These are phyloP conservation scores for Tolypocladium ovalisporum DNA, from an alignment of 2,329 filamentous ascomycete genomes.

Conservation along the genomic window DNA sequence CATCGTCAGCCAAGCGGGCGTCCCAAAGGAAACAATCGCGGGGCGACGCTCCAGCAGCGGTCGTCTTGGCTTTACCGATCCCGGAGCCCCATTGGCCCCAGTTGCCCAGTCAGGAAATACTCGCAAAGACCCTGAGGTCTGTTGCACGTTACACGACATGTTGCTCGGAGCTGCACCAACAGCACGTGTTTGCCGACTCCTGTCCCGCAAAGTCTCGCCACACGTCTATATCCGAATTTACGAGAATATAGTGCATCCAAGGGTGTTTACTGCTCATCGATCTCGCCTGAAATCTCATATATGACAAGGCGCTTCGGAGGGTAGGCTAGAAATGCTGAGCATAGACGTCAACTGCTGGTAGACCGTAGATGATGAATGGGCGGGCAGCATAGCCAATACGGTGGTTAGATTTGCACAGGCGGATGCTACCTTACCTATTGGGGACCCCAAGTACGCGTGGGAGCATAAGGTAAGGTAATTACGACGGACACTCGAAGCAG, in stretches of 20 bases:
- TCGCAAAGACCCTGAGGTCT: background rate
- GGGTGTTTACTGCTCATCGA: too few species aligned
- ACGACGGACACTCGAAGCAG: background rate
- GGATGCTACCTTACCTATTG: too few species aligned
- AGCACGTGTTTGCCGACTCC: background rate
- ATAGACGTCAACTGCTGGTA: too few species aligned
- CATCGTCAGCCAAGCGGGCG: background rate
- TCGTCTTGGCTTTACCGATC: background rate
- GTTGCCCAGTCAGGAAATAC: background rate
- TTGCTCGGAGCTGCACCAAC: background rate
- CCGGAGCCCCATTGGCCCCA: background rate
- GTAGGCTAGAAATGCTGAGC: too few species aligned
- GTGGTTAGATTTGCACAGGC: too few species aligned
- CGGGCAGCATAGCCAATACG: too few species aligned
- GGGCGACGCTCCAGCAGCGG: background rate
- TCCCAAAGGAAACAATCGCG: background rate
- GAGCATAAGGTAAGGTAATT: background rate
- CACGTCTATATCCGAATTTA: too few species aligned
- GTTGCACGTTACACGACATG: background rate
- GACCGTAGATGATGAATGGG: too few species aligned
- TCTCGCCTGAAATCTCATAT: too few species aligned
- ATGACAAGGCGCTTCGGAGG: too few species aligned
- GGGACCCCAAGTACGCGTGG: background rate
- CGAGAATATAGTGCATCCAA: too few species aligned
- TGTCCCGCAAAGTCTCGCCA: background rate